Percentiles rank a stretch among this genome's conserved stretches.
phyloP scores from a whole-genome alignment of 305 asterid species.

The Solanum chacoense region DNA sequence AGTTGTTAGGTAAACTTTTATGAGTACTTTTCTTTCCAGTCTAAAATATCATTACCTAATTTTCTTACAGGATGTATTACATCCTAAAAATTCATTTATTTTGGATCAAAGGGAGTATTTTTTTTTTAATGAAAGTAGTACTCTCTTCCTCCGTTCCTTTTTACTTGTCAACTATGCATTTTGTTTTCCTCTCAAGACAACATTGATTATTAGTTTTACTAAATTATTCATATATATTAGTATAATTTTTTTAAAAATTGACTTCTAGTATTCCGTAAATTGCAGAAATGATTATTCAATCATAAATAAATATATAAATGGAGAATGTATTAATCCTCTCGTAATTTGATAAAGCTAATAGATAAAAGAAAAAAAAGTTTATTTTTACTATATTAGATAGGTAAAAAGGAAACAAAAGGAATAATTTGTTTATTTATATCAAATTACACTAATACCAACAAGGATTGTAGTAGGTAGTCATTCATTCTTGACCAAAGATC shows the following conservation, averaged over 20 bases:
- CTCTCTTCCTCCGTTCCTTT: not conserved
- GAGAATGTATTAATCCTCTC: not conserved
- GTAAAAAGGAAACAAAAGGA: not conserved
- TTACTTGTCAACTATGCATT: not conserved
- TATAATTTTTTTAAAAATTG: no score
- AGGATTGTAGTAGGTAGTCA: rapidly evolving
- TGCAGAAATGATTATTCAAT: not conserved
- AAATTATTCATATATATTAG: not conserved
- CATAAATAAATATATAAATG: no score
- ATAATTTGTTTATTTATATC: not conserved
- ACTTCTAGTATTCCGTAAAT: not conserved
- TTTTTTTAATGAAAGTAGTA: not conserved
- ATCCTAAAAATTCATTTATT: no score
- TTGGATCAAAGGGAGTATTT: not conserved
- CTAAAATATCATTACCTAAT: not conserved
- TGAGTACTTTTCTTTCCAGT: not conserved
- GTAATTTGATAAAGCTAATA: not conserved
- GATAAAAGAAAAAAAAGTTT: not conserved
- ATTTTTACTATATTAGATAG: not conserved
- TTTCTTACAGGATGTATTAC: not conserved
- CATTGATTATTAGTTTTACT: not conserved
- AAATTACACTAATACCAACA: not conserved
- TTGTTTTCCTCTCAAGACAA: not conserved
- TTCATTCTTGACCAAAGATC: no score
- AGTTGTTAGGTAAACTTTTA: not conserved